Evolutionary conservation across 257 asterid species (phyloP).

Genomic region (Nicotiana tabacum): DNA sequence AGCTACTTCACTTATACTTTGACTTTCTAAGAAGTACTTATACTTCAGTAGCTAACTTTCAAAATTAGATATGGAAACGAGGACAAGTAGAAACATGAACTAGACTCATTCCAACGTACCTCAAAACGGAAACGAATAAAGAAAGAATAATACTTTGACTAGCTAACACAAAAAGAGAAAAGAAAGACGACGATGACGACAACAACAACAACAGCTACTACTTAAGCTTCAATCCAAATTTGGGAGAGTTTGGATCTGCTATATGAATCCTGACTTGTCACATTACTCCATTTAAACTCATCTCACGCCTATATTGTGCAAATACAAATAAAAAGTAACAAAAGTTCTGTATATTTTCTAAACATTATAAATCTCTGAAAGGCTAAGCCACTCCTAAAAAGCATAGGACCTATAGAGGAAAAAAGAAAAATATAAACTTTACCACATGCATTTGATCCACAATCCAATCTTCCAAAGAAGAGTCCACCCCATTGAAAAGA

Average conservation of each 20-base stretch:
- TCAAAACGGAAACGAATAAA: neutral
- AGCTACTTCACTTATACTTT: neutral
- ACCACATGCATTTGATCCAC: conserved; percentile 91
- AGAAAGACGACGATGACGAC: neutral
- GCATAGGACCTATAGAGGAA: too few species aligned
- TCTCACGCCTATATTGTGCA: neutral
- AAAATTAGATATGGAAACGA: too few species aligned
- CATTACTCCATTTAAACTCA: neutral
- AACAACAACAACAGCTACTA: too few species aligned
- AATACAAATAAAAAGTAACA: neutral
- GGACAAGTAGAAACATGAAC: neutral
- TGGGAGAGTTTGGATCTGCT: too few species aligned
- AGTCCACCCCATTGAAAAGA: conserved; percentile 59
- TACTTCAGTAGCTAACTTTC: too few species aligned
- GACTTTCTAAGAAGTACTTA: neutral
- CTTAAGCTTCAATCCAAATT: too few species aligned
- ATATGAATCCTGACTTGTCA: too few species aligned
- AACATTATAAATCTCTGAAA: too few species aligned
- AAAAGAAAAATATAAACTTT: conserved; percentile 2
- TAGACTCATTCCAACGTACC: neutral
- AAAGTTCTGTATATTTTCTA: too few species aligned
- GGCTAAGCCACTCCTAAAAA: too few species aligned
- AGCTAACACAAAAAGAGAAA: neutral
- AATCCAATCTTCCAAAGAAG: conserved; percentile 78
- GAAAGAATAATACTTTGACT: neutral